A percentile compares a stretch with the other conserved stretches of the same genome.
Evolutionary conservation across 306 rosid genomes (phyloP).

Genomic region (Prunus fruticosa): DNA sequence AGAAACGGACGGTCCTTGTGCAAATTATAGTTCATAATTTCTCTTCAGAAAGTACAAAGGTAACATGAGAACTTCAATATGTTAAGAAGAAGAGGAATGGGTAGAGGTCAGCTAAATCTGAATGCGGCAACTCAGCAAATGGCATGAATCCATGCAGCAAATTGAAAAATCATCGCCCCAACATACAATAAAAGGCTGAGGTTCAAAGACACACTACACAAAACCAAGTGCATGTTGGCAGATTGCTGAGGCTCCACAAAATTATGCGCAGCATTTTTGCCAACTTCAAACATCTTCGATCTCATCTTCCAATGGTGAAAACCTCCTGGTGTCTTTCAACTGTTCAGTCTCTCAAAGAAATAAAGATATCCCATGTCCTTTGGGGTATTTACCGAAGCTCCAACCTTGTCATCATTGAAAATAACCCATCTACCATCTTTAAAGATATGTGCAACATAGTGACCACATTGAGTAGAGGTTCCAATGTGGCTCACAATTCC

Average conservation of each 20-base stretch:
- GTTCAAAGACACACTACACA: background rate
- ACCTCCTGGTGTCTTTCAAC: slow-evolving; percentile 13
- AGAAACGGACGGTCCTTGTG: background rate
- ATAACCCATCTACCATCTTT: slow-evolving; percentile 96
- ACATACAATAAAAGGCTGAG: background rate
- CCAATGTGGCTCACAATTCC: slow-evolving; percentile 97
- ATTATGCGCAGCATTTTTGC: background rate
- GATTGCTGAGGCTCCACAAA: slow-evolving; percentile 8
- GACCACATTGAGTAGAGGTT: slow-evolving; percentile 91
- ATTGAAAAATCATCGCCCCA: background rate
- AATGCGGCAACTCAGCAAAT: background rate
- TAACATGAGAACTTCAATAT: background rate
- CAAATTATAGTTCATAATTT: background rate
- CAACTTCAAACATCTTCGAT: background rate
- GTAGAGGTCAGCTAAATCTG: background rate
- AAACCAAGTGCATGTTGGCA: background rate
- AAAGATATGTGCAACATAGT: slow-evolving; percentile 86
- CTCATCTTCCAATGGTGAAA: background rate
- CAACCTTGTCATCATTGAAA: slow-evolving; percentile 87
- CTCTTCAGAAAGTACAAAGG: background rate
- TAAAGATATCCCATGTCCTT: slow-evolving; percentile 98
- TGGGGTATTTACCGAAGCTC: slow-evolving; percentile 86
- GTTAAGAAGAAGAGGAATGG: background rate
- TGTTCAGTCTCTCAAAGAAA: slow-evolving; percentile 72
- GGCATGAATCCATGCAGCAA: slow-evolving; percentile 1